These are phyloP conservation scores for Sugiyamaella castrensis DNA, from an alignment of 1,139 yeast species.

Conservation along the genomic window DNA sequence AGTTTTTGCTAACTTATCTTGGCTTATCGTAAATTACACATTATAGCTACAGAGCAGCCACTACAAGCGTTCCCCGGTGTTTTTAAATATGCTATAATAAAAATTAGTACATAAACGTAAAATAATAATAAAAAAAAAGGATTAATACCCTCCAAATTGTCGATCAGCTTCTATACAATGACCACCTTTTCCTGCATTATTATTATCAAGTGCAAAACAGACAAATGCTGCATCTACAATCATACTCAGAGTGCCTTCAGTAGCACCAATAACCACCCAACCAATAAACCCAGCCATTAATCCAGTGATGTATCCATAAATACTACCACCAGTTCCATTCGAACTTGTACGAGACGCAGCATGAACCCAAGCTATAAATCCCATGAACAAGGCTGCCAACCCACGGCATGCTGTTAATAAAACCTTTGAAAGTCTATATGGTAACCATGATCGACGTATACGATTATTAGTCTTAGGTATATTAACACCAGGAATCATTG, in stretches of 20 bases:
- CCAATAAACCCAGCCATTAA: slow-evolving; percentile 42
- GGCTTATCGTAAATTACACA: too few species aligned
- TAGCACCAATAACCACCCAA: slow-evolving; percentile 45
- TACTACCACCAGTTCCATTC: slow-evolving; percentile 31
- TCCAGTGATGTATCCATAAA: slow-evolving; percentile 43
- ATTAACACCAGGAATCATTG: slow-evolving; percentile 23
- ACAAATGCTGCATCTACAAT: slow-evolving; percentile 41
- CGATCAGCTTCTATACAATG: slow-evolving; percentile 39
- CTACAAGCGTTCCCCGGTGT: too few species aligned
- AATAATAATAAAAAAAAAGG: neutral
- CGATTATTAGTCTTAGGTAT: slow-evolving; percentile 2
- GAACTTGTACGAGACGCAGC: slow-evolving; percentile 34
- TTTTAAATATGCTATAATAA: too few species aligned
- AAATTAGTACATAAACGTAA: too few species aligned
- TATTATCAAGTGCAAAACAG: slow-evolving; percentile 39
- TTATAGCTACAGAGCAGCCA: too few species aligned
- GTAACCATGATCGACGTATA: slow-evolving; percentile 27
- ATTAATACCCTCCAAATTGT: slow-evolving; percentile 28
- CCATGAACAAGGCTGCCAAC: slow-evolving; percentile 39
- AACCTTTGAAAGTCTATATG: slow-evolving; percentile 41
- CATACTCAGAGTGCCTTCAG: slow-evolving; percentile 43
- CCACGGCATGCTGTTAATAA: slow-evolving; percentile 40
- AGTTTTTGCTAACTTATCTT: too few species aligned
- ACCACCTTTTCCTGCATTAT: slow-evolving; percentile 29
- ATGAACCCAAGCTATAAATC: slow-evolving; percentile 42